Conservation (phyloP, 2,329 filamentous ascomycete species). For the Purpureocillium lavendulum region DNA sequence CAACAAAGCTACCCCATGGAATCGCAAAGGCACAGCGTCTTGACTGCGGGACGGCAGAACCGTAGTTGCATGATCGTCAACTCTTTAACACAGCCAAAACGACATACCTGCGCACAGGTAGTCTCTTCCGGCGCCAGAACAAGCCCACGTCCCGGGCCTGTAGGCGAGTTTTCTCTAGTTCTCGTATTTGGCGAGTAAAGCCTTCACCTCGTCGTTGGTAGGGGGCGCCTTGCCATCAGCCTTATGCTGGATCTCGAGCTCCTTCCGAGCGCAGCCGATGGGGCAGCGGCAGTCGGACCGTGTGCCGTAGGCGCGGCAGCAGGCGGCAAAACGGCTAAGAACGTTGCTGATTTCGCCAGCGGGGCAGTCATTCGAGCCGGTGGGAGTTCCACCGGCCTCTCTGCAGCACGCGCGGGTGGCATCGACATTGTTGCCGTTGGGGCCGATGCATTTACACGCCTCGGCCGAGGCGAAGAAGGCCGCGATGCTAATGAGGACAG, state of each 20-base stretch:
- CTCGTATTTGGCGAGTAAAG: constrained; percentile 1
- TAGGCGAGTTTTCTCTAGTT: not conserved
- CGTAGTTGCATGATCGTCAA: too few relatives aligned
- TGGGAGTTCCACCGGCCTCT: not conserved
- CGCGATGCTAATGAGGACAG: not conserved
- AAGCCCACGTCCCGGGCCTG: too few relatives aligned
- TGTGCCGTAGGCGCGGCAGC: not conserved
- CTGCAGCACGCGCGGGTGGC: constrained; percentile 2
- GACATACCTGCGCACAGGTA: too few relatives aligned
- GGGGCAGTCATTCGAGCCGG: not conserved
- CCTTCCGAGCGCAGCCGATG: constrained; percentile 1
- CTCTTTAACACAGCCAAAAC: too few relatives aligned
- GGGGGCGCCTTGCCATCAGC: not conserved
- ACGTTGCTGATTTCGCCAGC: constrained; percentile 1
- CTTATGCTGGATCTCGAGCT: not conserved
- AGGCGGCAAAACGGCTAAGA: not conserved
- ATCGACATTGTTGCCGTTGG: not conserved
- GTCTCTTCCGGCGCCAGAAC: too few relatives aligned
- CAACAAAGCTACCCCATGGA: too few relatives aligned
- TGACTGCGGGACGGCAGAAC: too few relatives aligned
- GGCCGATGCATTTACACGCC: constrained; percentile 1
- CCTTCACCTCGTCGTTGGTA: not conserved
- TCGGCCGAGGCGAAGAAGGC: constrained; percentile 1
- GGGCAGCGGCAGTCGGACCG: constrained; percentile 1
- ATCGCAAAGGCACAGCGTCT: too few relatives aligned